These are phyloP conservation scores for Peronospora belbahrii DNA, from an alignment of 352 stramenopile species.

Conservation along the genomic window DNA sequence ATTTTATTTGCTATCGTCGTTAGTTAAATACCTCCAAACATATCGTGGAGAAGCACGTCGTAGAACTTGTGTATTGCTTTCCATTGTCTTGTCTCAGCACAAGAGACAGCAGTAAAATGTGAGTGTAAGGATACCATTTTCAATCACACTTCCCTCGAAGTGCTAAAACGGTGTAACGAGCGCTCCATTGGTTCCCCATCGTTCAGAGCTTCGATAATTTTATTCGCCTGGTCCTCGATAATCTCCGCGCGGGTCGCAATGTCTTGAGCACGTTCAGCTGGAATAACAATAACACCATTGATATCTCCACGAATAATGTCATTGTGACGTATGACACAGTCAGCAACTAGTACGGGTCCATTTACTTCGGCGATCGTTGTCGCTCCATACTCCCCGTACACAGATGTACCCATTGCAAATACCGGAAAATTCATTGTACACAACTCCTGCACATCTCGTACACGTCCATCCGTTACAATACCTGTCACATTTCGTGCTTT, in stretches of 20 bases:
- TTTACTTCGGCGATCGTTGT: constrained; percentile 68
- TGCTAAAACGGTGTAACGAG: constrained; percentile 70
- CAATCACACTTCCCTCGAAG: constrained; percentile 12
- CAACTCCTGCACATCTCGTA: constrained; percentile 70
- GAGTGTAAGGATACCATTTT: not conserved
- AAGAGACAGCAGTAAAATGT: not conserved
- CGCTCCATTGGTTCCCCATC: constrained; percentile 68
- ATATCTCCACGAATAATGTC: constrained; percentile 80
- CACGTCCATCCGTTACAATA: constrained; percentile 67
- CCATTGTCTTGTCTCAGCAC: constrained; percentile 1
- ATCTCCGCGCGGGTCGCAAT: constrained; percentile 63
- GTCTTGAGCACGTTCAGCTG: constrained; percentile 56
- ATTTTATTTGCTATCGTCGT: too few species aligned
- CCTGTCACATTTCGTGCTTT: constrained; percentile 58
- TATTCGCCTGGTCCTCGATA: constrained; percentile 75
- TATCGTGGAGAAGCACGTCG: constrained; percentile 3
- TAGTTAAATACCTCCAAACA: constrained; percentile 22
- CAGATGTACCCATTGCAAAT: constrained; percentile 61
- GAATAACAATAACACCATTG: constrained; percentile 78
- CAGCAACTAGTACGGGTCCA: constrained; percentile 53
- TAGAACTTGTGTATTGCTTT: not conserved
- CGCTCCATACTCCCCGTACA: constrained; percentile 49
- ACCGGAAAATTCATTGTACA: constrained; percentile 59
- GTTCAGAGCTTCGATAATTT: constrained; percentile 69
- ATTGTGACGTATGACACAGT: constrained; percentile 66